phyloP scores from a whole-genome alignment of 352 stramenopile genomes.

The Hyaloperonospora arabidopsidis region DNA sequence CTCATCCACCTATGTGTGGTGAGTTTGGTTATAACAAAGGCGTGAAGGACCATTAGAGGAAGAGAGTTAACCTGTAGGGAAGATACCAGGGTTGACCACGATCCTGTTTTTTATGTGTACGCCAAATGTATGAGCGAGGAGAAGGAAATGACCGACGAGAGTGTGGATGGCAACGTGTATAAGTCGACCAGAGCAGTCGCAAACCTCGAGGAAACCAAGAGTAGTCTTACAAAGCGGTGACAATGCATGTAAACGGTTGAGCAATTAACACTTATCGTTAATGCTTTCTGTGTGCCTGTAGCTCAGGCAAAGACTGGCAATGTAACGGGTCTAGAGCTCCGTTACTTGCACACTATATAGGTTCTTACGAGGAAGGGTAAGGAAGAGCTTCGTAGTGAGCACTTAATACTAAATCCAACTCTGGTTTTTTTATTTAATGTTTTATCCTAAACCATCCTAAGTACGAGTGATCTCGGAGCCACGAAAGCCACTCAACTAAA shows the following conservation, averaged over 20 bases:
- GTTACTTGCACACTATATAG: too few relatives aligned
- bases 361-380: too few relatives aligned
- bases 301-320: constrained; percentile 40
- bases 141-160: constrained; percentile 50
- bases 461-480: too few relatives aligned
- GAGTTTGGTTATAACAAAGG: constrained; percentile 75
- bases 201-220: constrained; percentile 36
- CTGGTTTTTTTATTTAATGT: too few relatives aligned
- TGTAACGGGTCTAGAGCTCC: too few relatives aligned
- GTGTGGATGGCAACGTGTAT: constrained; percentile 70
- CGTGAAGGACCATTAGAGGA: constrained; percentile 66
- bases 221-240: constrained; percentile 5
- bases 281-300: constrained; percentile 7
- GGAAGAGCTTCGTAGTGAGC: too few relatives aligned
- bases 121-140: constrained; percentile 77
- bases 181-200: constrained; percentile 61
- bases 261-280: background rate
- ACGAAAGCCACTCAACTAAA: too few relatives aligned
- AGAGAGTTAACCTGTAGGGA: constrained; percentile 18
- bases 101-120: constrained; percentile 9
- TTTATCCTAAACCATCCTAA: too few relatives aligned
- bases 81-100: background rate
- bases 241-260: background rate
- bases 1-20: constrained; percentile 59
- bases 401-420: too few relatives aligned